A percentile compares a stretch with the other conserved stretches of the same genome.
phyloP scores from a whole-genome alignment of 768 basidiomycete genomes.

The Tricholoma saponaceum region DNA sequence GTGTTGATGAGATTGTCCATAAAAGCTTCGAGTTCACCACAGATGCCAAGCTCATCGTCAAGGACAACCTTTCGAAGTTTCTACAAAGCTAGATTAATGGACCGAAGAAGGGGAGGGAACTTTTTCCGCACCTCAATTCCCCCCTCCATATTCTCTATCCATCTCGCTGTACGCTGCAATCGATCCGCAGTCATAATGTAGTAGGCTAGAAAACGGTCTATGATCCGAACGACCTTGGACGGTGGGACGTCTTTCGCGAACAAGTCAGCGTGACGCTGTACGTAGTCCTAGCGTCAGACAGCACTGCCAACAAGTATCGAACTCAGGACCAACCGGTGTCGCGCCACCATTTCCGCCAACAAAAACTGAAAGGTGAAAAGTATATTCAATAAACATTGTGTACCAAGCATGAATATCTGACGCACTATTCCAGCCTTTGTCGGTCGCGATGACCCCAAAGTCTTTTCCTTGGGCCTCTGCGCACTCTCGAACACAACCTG shows the following conservation, averaged over 20 bases:
- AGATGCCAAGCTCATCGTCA: conserved; percentile 71
- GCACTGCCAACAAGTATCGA: background rate
- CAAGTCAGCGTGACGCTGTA: conserved; percentile 53
- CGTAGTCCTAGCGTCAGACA: background rate
- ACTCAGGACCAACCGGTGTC: conserved; percentile 25
- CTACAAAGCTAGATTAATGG: conserved; percentile 3
- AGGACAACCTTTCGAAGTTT: conserved; percentile 62
- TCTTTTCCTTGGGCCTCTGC: conserved; percentile 72
- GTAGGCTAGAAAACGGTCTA: conserved; percentile 63
- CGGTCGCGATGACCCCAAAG: conserved; percentile 73
- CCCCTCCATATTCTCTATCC: conserved; percentile 69
- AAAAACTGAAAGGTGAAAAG: conserved; percentile 34
- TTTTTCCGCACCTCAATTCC: conserved; percentile 26
- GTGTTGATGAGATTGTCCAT: conserved; percentile 65
- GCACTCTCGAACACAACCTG: conserved; percentile 72
- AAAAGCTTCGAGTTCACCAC: conserved; percentile 57
- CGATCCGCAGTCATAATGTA: conserved; percentile 74
- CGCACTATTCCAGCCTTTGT: conserved; percentile 67
- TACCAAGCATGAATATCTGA: background rate
- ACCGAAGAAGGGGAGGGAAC: background rate
- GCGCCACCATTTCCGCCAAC: conserved; percentile 71
- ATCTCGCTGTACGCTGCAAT: conserved; percentile 67
- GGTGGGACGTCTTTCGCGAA: conserved; percentile 68
- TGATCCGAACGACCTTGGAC: conserved; percentile 42
- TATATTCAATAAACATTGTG: background rate